Base-by-base conservation (phyloP, 371 early-diverging fungal species). In the Mucor plumbeus region DNA sequence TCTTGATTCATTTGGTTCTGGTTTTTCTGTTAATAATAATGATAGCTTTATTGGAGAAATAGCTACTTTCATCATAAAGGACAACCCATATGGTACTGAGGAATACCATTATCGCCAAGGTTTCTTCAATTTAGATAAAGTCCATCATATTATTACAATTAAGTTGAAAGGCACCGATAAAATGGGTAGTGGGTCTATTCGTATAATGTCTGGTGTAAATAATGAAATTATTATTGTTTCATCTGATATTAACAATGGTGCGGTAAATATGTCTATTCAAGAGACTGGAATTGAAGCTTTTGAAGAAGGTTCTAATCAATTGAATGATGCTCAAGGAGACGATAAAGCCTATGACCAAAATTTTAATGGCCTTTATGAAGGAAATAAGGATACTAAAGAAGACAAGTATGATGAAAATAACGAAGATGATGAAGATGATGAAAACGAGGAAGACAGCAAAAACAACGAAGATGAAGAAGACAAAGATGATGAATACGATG, bases 21-120 rank as follows among this genome's bases (percentile, higher is more conserved):
- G 43, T n/a, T 61, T 67, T 15, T 14, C 13, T 50, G 35, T 67
- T 14, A 61, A 67, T 34, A 55, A 67, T 17, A 67, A 67, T 31
- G 38, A 31, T 17, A 21, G 35, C 14, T 48, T 44, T 21, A 10
- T 65, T 5, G 59, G 65, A 8, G 59, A 59, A 50, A 65, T 50
- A 50, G 53, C 19, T 10, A 47, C 47, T 19, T n/a, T 47, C 0
- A 59, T 48, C 59, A 38, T 50, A 26, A 58, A 41, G 59, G 26
- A 35, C 7, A 40, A 38, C 38, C 19, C n/a, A 34, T 7, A 65
- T n/a, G 43, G 33, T 19, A n/a, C 41, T 7, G 50, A 48, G 8
- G 43, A 65, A 5, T 48, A 44, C 11, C 58, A 47, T 34, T 55
- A 55, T 19, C 54, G 55, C 21, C 65, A 59, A 38, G 65, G 59